These are phyloP conservation scores for Plasmodium vivax DNA, from an alignment of 169 alveolate genomes.

Conservation along the genomic window DNA sequence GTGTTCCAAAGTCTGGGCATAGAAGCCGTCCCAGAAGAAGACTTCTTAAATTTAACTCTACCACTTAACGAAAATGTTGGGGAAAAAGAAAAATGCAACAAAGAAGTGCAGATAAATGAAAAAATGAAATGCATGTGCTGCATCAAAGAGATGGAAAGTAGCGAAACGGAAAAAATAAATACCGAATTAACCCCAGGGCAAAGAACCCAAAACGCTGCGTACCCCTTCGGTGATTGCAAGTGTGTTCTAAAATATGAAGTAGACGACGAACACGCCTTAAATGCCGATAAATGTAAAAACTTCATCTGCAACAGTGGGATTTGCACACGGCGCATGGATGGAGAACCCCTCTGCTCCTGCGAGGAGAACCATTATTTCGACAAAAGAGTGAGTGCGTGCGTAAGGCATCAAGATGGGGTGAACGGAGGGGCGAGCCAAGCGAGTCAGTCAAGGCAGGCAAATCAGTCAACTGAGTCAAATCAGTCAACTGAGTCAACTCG, in stretches of 20 bases:
- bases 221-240: slow-evolving; percentile 20
- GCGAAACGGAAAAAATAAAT: background rate
- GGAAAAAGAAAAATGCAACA: slow-evolving; percentile 35
- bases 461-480: no score
- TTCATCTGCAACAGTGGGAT: slow-evolving; percentile 25
- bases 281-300: slow-evolving; percentile 25
- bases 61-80: background rate
- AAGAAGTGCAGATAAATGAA: slow-evolving; percentile 35
- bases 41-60: background rate
- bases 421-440: background rate
- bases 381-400: slow-evolving; percentile 13
- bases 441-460: background rate
- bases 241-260: slow-evolving; percentile 29
- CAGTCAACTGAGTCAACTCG: no score
- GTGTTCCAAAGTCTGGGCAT: slow-evolving; percentile 28
- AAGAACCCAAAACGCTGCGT: background rate
- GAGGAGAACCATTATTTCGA: slow-evolving; percentile 58
- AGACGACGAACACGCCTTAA: background rate
- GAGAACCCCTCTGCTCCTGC: slow-evolving; percentile 66
- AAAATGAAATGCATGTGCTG: slow-evolving; percentile 54
- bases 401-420: slow-evolving; percentile 6
- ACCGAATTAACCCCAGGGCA: background rate
- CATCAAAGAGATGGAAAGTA: background rate
- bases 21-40: background rate
- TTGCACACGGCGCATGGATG: slow-evolving; percentile 35